phyloP scores from a whole-genome alignment of 1,284 basidiomycete genomes.

The Blastosporella zonata region DNA sequence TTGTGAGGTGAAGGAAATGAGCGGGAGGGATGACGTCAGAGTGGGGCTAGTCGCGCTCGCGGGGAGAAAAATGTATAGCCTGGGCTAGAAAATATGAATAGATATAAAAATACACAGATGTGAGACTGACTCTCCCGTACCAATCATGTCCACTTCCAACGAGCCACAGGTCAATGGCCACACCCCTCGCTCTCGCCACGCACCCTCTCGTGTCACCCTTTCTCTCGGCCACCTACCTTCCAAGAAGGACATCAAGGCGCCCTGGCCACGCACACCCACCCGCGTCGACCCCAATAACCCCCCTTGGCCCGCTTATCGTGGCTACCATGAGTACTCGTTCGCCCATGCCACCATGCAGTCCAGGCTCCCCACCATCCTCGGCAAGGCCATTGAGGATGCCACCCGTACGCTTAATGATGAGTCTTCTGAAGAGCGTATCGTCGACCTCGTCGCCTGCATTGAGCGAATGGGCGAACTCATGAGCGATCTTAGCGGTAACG shows the following conservation, averaged over 20 bases:
- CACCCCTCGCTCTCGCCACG: slow-evolving; percentile 26
- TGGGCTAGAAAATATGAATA: slow-evolving; percentile 1
- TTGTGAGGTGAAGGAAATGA: background rate
- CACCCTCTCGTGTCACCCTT: slow-evolving; percentile 59
- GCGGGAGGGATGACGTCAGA: slow-evolving; percentile 6
- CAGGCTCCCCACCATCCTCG: slow-evolving; percentile 91
- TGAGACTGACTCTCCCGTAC: background rate
- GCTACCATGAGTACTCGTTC: slow-evolving; percentile 95
- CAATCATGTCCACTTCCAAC: slow-evolving; percentile 18
- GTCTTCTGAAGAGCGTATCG: slow-evolving; percentile 80
- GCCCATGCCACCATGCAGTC: slow-evolving; percentile 94
- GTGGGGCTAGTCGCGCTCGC: slow-evolving; percentile 1
- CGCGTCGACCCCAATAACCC: slow-evolving; percentile 91
- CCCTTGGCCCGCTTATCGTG: slow-evolving; percentile 93
- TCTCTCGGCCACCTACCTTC: slow-evolving; percentile 69
- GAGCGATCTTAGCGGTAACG: slow-evolving; percentile 77
- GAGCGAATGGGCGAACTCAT: slow-evolving; percentile 84
- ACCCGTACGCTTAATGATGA: slow-evolving; percentile 88
- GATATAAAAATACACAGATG: slow-evolving; percentile 6
- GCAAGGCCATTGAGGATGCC: slow-evolving; percentile 94
- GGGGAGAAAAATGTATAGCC: background rate
- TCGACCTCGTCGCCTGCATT: slow-evolving; percentile 87
- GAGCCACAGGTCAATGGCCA: slow-evolving; percentile 17
- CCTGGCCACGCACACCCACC: slow-evolving; percentile 72
- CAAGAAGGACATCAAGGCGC: slow-evolving; percentile 64